These are phyloP conservation scores for Fusarium sp. DNA, from an alignment of 2,329 filamentous ascomycete genomes.

Conservation along the genomic window DNA sequence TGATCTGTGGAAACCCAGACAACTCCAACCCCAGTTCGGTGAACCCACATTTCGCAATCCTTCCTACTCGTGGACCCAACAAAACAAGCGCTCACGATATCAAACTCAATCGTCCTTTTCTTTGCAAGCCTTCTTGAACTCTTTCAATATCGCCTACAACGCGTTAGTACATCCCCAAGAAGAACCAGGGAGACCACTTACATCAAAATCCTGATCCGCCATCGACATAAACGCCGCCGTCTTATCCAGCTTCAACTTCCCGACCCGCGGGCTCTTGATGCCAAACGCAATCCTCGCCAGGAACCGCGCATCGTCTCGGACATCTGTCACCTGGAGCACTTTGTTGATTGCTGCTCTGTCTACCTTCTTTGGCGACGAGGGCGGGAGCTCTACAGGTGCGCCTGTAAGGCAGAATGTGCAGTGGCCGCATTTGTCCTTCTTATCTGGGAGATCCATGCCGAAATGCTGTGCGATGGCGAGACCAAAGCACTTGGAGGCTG, in stretches of 20 bases:
- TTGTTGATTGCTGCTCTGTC: slow-evolving; percentile 56
- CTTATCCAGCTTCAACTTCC: slow-evolving; percentile 61
- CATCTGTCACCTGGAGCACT: slow-evolving; percentile 59
- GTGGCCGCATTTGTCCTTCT: slow-evolving; percentile 63
- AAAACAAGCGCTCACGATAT: neutral
- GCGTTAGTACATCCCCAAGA: slow-evolving; percentile 6
- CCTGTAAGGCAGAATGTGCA: slow-evolving; percentile 60
- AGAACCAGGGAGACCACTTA: slow-evolving; percentile 38
- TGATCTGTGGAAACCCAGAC: neutral
- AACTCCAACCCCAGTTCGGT: neutral
- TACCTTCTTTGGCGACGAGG: slow-evolving; percentile 54
- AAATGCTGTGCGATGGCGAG: slow-evolving; percentile 67
- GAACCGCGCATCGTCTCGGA: slow-evolving; percentile 69
- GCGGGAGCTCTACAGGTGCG: slow-evolving; percentile 54
- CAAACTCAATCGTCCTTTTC: slow-evolving; percentile 26
- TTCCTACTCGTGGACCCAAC: neutral
- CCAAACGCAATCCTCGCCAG: slow-evolving; percentile 72
- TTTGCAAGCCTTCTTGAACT: slow-evolving; percentile 39
- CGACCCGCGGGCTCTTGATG: slow-evolving; percentile 69
- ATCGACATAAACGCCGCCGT: slow-evolving; percentile 64
- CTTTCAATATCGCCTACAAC: slow-evolving; percentile 35
- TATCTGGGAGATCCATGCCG: slow-evolving; percentile 63
- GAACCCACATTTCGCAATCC: neutral
- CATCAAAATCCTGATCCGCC: slow-evolving; percentile 66
- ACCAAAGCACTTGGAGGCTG: slow-evolving; percentile 64